Percentiles rank a stretch among this genome's conserved stretches.
phyloP scores from a whole-genome alignment of 371 early-diverging fungal genomes.

The Mucor ambiguus region DNA sequence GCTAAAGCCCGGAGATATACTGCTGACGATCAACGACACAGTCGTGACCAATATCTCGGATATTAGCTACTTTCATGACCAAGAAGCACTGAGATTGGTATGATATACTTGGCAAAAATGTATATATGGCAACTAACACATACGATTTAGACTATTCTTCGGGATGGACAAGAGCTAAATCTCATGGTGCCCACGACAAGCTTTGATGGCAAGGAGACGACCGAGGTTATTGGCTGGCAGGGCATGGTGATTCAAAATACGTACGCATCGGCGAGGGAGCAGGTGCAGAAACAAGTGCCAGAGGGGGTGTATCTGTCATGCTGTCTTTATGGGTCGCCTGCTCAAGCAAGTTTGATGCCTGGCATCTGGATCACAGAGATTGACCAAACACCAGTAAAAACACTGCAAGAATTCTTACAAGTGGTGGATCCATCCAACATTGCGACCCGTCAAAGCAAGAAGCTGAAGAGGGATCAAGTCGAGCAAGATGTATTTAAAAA shows the following conservation, averaged over 20 bases:
- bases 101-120: not conserved
- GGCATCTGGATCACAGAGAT: constrained; percentile 74
- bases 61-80: constrained; percentile 7
- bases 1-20: constrained; percentile 78
- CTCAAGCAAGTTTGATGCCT: constrained; percentile 58
- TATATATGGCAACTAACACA: not conserved
- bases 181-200: constrained; percentile 59
- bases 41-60: constrained; percentile 58
- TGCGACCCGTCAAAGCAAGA: constrained; percentile 26
- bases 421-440: constrained; percentile 40
- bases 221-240: constrained; percentile 79
- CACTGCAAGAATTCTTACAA: constrained; percentile 48
- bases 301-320: constrained; percentile 75
- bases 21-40: constrained; percentile 73
- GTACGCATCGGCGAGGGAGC: constrained; percentile 80
- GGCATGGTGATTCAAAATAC: constrained; percentile 83
- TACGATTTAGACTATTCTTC: constrained; percentile 36
- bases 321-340: constrained; percentile 72
- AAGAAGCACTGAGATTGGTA: constrained; percentile 18
- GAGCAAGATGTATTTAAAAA: not conserved
- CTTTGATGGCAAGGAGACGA: constrained; percentile 58
- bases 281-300: constrained; percentile 66
- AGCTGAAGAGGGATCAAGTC: not conserved
- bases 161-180: constrained; percentile 53
- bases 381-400: constrained; percentile 43